Base-by-base conservation (phyloP, 2,329 filamentous ascomycete species). In the Alternaria dauci region DNA sequence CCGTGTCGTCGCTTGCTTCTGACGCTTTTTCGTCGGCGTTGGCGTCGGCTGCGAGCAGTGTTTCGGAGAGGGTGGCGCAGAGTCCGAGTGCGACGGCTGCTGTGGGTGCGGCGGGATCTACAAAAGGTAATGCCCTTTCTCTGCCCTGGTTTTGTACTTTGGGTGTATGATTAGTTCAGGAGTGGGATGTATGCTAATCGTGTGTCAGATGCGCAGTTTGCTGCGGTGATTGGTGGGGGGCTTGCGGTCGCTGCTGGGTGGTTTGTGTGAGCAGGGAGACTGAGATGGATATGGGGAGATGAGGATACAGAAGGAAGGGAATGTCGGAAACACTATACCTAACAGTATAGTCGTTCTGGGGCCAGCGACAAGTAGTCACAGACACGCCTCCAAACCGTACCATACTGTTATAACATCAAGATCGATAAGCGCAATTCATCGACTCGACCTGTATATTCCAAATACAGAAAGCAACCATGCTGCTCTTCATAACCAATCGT, bases 51-150 rank as follows among this genome's bases (percentile, higher is more conserved):
- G 4, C 43, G 26, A 47, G 43, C 14, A 47, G 43, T 8, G 30
- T 47, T 20, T 46, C 43, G 18, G 43, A 46, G 16, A 46, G 43
- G 26, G 43, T 30, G 43, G 43, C 43, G 16, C 16, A 46, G 43
- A 46, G 43, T 46, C 43, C 43, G n/a, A 46, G 43, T 46, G 16
- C 43, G 25, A 46, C 16, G 0, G 7, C 43, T 7, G 28, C 43
- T n/a, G n/a, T 16, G n/a, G 43, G 43, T 46, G 43, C 43, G 26
- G 43, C 25, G n/a, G 43, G 25, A 25, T 26, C 43, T 30, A 46
- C 43, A 5, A 46, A 30, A 18, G 43, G 26, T 46, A 8, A 8
- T 18, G 16, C 8, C 5, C 7, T n/a, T 36, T 16, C 1, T 34
- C 4, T 34, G 9, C 12, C 14, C 4, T 34, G 9, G 3, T 12